Conservation (phyloP, 768 basidiomycete genomes). For the Candolleomyces aberdarensis region DNA sequence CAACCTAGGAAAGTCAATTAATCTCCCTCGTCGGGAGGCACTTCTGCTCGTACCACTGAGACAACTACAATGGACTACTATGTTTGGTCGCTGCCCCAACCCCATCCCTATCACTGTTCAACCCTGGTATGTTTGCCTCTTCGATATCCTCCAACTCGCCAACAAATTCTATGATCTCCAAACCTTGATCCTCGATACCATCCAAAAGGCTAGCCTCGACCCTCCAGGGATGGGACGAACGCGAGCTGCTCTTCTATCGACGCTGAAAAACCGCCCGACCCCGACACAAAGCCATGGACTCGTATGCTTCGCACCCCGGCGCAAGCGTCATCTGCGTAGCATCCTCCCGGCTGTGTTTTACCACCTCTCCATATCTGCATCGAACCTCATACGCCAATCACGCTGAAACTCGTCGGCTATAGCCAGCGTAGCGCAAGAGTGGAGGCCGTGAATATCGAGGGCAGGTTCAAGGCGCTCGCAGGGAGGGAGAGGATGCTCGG, state of each 20-base stretch:
- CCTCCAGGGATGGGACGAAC: slow-evolving; percentile 1
- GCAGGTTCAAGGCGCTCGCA: neutral
- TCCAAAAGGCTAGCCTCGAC: slow-evolving; percentile 2
- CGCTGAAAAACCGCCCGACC: slow-evolving; percentile 1
- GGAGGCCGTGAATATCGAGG: neutral
- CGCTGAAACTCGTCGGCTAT: neutral
- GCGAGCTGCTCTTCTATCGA: slow-evolving; percentile 1
- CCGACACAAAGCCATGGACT: neutral
- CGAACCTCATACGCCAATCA: neutral
- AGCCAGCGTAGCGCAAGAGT: neutral
- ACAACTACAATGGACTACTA: no score
- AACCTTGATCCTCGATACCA: neutral
- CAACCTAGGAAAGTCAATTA: no score
- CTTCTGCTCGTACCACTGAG: no score
- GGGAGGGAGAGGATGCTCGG: slow-evolving; percentile 6
- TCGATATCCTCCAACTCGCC: neutral
- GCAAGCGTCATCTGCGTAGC: neutral
- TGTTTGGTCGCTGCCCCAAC: no score
- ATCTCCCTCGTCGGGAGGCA: no score
- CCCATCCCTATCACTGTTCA: neutral
- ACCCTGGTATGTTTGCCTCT: neutral
- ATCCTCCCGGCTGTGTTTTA: slow-evolving; percentile 2
- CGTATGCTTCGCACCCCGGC: neutral
- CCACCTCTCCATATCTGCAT: slow-evolving; percentile 1
- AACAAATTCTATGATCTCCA: neutral